Evolutionary conservation across 179 eudicot species (phyloP).

Genomic region (Camellia oleifera): DNA sequence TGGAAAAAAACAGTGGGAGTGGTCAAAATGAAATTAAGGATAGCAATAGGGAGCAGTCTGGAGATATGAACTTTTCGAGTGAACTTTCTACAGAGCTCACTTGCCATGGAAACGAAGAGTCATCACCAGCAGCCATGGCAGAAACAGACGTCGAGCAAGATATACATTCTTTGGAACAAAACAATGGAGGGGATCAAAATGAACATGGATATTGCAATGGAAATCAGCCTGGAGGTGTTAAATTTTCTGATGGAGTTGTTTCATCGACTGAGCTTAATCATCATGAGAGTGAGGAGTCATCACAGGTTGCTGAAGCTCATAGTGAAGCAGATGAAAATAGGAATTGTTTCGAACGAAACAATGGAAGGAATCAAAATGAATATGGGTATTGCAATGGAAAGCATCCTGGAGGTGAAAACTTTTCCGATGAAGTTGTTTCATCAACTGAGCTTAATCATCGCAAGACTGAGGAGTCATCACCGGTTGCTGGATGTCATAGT

Average conservation of each 20-base stretch:
- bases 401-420: constrained; percentile 2
- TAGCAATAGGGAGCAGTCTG: constrained; percentile 23
- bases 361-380: constrained; percentile 10
- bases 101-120: constrained; percentile 18
- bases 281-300: constrained; percentile 16
- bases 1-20: constrained; percentile 13
- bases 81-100: constrained; percentile 17
- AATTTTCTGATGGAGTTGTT: constrained; percentile 17
- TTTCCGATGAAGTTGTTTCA: constrained; percentile 18
- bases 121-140: constrained; percentile 16
- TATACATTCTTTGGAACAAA: neutral
- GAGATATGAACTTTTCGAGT: constrained; percentile 20
- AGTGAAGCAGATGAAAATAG: constrained; percentile 4
- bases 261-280: constrained; percentile 21
- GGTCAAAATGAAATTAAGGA: constrained; percentile 26
- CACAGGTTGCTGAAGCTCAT: constrained; percentile 17
- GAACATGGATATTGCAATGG: constrained; percentile 15
- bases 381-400: constrained; percentile 20
- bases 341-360: constrained; percentile 9
- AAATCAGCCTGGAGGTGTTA: neutral
- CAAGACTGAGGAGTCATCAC: constrained; percentile 21
- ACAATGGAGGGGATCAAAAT: constrained; percentile 1
- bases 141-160: constrained; percentile 11
- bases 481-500: constrained; percentile 17
- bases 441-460: constrained; percentile 24